Conservation (phyloP, 2,329 filamentous ascomycete species). For the Aspergillus viridinutans region DNA sequence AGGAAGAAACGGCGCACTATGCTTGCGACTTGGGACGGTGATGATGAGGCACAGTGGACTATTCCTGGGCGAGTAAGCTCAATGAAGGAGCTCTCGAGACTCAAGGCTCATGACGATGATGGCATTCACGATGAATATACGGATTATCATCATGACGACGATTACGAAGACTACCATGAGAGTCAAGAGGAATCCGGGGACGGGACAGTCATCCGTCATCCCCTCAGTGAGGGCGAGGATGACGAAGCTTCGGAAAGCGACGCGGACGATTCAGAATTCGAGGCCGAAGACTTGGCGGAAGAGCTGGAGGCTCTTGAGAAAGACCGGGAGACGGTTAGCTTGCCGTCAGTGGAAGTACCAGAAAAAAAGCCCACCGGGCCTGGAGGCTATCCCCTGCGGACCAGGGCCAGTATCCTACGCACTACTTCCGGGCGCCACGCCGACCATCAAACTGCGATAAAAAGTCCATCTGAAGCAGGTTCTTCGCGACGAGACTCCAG, state of each 20-base stretch:
- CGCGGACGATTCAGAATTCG: slow-evolving; percentile 25
- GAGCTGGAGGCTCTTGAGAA: slow-evolving; percentile 45
- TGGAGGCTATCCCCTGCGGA: slow-evolving; percentile 10
- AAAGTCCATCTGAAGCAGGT: slow-evolving; percentile 17
- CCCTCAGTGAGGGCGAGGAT: slow-evolving; percentile 24
- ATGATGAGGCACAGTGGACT: slow-evolving; percentile 31
- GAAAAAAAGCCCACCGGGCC: slow-evolving; percentile 9
- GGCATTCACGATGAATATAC: slow-evolving; percentile 23
- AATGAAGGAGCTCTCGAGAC: slow-evolving; percentile 24
- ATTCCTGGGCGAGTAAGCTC: slow-evolving; percentile 17
- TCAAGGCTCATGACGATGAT: slow-evolving; percentile 28
- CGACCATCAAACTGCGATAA: slow-evolving; percentile 6
- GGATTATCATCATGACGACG: slow-evolving; percentile 18
- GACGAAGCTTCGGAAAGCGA: slow-evolving; percentile 29
- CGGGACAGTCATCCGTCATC: slow-evolving; percentile 34
- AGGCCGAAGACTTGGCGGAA: slow-evolving; percentile 38
- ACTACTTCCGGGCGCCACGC: slow-evolving; percentile 4
- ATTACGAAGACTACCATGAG: slow-evolving; percentile 24
- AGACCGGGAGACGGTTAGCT: slow-evolving; percentile 35
- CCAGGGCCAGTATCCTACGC: slow-evolving; percentile 5
- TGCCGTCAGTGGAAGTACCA: slow-evolving; percentile 16
- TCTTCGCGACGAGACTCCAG: slow-evolving; percentile 27
- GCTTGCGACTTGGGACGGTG: slow-evolving; percentile 26
- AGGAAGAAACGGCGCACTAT: slow-evolving; percentile 59
- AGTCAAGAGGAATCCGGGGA: slow-evolving; percentile 29